phyloP scores from a whole-genome alignment of 2,329 filamentous ascomycete genomes.

The Fusarium setosum region DNA sequence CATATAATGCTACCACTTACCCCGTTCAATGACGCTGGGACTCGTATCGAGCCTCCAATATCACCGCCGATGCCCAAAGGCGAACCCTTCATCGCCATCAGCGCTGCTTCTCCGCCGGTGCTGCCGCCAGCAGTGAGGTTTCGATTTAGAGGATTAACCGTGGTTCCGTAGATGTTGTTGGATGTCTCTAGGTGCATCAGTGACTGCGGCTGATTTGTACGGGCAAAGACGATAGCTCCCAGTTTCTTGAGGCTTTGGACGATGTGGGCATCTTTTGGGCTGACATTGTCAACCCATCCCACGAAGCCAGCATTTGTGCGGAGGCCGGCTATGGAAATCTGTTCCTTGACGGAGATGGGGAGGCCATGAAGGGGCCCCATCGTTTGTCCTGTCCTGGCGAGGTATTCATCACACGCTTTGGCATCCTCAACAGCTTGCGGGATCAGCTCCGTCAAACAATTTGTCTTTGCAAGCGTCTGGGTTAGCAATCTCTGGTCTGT shows the following conservation, averaged over 20 bases:
- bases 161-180: neutral
- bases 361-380: constrained; percentile 6
- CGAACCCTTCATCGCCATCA: neutral
- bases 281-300: neutral
- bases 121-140: neutral
- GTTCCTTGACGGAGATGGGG: neutral
- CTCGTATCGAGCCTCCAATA: neutral
- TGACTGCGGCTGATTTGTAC: constrained; percentile 6
- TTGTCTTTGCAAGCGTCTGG: neutral
- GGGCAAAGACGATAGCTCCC: constrained; percentile 6
- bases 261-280: neutral
- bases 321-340: neutral
- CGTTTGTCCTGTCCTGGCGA: neutral
- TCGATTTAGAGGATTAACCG: neutral
- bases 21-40: neutral
- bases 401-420: neutral
- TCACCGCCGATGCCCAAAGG: neutral
- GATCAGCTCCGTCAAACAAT: constrained; percentile 3
- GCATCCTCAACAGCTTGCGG: neutral
- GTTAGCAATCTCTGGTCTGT: neutral
- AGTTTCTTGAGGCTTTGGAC: neutral
- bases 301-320: neutral
- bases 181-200: constrained; percentile 6
- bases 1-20: neutral
- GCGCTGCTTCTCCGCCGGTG: neutral